Evolutionary conservation across 192 early-diverging fungal genomes (phyloP).

Genomic region (Anaeromyces robustus): DNA sequence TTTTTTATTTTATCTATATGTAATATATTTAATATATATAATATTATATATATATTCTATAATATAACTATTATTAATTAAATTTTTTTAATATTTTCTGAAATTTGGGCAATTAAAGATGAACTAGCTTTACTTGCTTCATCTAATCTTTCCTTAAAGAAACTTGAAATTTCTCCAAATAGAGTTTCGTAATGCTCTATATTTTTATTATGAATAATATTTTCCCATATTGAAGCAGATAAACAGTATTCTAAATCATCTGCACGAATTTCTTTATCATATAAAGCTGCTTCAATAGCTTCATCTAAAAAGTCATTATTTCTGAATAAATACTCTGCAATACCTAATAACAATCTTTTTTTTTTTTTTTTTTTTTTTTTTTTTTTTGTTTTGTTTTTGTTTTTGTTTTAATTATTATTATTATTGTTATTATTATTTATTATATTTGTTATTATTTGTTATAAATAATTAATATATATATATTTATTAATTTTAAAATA

Average conservation of each 20-base stretch:
- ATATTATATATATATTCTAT: too few relatives aligned
- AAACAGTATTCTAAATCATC: conserved; percentile 84
- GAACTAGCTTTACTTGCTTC: conserved; percentile 38
- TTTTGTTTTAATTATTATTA: too few relatives aligned
- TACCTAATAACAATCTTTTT: conserved; percentile 28
- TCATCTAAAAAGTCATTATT: conserved; percentile 68
- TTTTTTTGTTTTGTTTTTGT: too few relatives aligned
- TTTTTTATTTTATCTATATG: too few relatives aligned
- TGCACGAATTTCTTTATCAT: conserved; percentile 51
- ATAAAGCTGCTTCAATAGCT: conserved; percentile 67
- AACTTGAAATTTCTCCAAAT: conserved; percentile 69
- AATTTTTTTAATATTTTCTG: neutral
- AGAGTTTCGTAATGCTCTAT: conserved; percentile 69
- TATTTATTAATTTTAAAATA: too few relatives aligned
- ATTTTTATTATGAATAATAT: conserved; percentile 65
- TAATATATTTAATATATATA: too few relatives aligned
- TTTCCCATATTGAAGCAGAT: conserved; percentile 83
- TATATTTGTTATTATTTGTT: too few relatives aligned
- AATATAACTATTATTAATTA: too few relatives aligned
- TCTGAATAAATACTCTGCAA: conserved; percentile 83
- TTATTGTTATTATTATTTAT: too few relatives aligned
- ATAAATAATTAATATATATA: too few relatives aligned
- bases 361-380: neutral
- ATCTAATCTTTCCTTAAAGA: conserved; percentile 53
- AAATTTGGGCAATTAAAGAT: conserved; percentile 16